These are phyloP conservation scores for Moesziomyces sp. DNA, from an alignment of 1,284 basidiomycete species.

Conservation along the genomic window DNA sequence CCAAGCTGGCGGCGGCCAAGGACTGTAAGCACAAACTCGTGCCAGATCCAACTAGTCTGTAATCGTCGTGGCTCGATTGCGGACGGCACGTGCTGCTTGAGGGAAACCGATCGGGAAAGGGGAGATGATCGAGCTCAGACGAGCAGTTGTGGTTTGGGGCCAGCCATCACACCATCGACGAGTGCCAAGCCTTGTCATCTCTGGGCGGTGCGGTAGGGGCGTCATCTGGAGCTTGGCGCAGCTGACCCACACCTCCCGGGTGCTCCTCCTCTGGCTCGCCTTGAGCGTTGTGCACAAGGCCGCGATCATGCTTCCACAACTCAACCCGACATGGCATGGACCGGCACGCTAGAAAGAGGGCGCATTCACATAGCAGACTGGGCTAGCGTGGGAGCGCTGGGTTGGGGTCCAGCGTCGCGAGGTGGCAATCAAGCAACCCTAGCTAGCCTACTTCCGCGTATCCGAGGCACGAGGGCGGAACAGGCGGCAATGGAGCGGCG, in stretches of 20 bases:
- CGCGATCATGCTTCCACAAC: too few species aligned
- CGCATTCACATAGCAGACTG: too few species aligned
- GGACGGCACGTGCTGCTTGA: too few species aligned
- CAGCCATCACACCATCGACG: not conserved
- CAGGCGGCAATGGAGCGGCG: slow-evolving; percentile 19
- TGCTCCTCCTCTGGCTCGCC: too few species aligned
- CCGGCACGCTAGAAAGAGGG: too few species aligned
- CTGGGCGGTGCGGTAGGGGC: not conserved
- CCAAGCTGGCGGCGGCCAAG: too few species aligned
- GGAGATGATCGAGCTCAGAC: not conserved
- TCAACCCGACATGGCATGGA: too few species aligned
- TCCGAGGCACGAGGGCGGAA: slow-evolving; percentile 30
- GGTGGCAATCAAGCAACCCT: not conserved
- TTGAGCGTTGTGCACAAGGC: not conserved
- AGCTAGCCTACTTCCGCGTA: not conserved
- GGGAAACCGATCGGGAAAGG: not conserved
- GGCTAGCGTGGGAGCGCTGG: too few species aligned
- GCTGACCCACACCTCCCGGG: not conserved
- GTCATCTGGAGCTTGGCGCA: not conserved
- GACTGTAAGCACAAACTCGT: too few species aligned
- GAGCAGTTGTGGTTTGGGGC: not conserved
- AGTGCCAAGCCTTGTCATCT: not conserved
- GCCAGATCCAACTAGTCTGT: too few species aligned
- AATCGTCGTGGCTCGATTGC: too few species aligned
- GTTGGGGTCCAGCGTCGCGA: too few species aligned